These are phyloP conservation scores for Cytospora schulzeri DNA, from an alignment of 2,329 filamentous ascomycete genomes.

Conservation along the genomic window DNA sequence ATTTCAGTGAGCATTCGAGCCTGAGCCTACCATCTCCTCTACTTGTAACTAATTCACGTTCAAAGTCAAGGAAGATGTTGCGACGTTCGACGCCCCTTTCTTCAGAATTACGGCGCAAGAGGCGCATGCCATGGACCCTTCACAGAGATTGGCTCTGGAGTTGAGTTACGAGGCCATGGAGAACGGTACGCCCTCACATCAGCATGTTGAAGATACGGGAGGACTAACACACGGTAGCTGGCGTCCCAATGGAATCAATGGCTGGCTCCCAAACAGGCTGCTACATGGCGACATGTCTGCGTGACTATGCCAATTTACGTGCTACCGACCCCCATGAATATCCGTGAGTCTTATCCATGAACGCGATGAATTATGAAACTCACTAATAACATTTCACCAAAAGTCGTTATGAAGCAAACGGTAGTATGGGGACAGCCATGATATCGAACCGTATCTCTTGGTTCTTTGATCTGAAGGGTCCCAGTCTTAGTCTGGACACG, in stretches of 20 bases:
- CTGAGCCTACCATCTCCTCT: not conserved
- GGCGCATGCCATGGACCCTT: constrained; percentile 7
- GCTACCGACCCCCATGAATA: constrained; percentile 12
- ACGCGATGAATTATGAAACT: not conserved
- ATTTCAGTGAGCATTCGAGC: constrained; percentile 1
- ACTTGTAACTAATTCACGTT: not conserved
- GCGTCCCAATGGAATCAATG: constrained; percentile 9
- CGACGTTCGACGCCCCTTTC: constrained; percentile 2
- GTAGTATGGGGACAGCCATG: constrained; percentile 36
- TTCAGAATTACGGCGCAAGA: constrained; percentile 7
- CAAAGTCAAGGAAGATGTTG: constrained; percentile 14
- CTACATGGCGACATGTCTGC: constrained; percentile 15
- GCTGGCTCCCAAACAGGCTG: constrained; percentile 11
- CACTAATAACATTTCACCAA: not conserved
- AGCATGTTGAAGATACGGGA: not conserved
- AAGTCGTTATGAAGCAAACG: constrained; percentile 10
- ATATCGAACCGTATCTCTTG: constrained; percentile 45
- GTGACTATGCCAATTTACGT: constrained; percentile 6
- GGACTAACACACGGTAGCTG: constrained; percentile 11
- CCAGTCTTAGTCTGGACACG: constrained; percentile 47
- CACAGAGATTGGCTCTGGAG: constrained; percentile 4
- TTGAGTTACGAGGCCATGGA: constrained; percentile 8
- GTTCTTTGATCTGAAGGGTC: constrained; percentile 45
- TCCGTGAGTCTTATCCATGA: not conserved
- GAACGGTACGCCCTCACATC: not conserved